These are phyloP conservation scores for Boletus patriciae DNA, from an alignment of 768 basidiomycete genomes.

Conservation along the genomic window DNA sequence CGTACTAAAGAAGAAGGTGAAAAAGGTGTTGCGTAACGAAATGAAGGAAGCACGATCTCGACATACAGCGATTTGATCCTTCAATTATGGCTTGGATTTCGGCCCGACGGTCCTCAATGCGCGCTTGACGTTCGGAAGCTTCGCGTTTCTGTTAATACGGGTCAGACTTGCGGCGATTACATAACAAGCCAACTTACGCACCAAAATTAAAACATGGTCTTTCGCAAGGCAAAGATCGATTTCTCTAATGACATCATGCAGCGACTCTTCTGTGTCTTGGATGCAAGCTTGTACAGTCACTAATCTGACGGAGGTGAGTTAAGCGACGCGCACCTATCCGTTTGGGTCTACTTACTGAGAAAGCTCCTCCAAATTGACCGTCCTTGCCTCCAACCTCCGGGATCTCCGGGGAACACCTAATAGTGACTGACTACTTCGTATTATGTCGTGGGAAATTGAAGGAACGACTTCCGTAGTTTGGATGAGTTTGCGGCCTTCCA, in stretches of 20 bases:
- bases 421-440: constrained; percentile 13
- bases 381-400: constrained; percentile 38
- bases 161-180: constrained; percentile 28
- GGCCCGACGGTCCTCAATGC: constrained; percentile 49
- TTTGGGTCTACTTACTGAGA: constrained; percentile 53
- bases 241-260: constrained; percentile 47
- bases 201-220: constrained; percentile 42
- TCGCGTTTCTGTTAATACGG: constrained; percentile 57
- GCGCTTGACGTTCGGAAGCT: constrained; percentile 61
- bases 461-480: constrained; percentile 25
- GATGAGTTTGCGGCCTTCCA: constrained; percentile 44
- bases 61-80: constrained; percentile 48
- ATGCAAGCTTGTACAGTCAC: constrained; percentile 54
- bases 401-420: constrained; percentile 20
- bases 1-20: constrained; percentile 37
- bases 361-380: constrained; percentile 66
- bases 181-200: constrained; percentile 32
- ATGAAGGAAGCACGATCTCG: constrained; percentile 22
- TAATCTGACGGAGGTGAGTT: constrained; percentile 39
- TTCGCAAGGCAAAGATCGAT: constrained; percentile 48
- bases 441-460: constrained; percentile 21
- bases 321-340: background rate
- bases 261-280: constrained; percentile 48
- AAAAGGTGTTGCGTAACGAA: constrained; percentile 15
- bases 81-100: constrained; percentile 44